Base-by-base conservation (phyloP, 495 filamentous ascomycete species). In the Bryoglossum gracile region DNA sequence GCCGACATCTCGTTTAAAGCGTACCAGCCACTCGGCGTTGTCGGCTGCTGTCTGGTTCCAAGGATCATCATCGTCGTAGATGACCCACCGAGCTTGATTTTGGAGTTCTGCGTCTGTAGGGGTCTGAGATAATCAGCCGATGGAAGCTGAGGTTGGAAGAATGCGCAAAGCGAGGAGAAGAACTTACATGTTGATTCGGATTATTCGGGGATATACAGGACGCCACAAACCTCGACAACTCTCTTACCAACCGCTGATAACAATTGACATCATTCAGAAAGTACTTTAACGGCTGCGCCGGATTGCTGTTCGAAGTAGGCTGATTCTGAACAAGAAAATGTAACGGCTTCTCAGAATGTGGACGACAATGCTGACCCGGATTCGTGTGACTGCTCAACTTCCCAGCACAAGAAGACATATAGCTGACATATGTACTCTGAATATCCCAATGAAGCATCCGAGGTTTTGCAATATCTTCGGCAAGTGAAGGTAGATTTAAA, bases 11-110 rank as follows among this genome's bases (percentile, higher is more conserved):
- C 79, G 77, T 60, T 87, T 87, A 59, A 87, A 75, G 30, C 82
- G 68, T 48, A 75, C 73, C 2, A 87, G 71, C 83, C 83, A 87
- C 36, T 84, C 72, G 16, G 74, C 70, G 51, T 87, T 85, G 60
- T 87, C 83, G 30, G 83, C 83, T 10, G 81, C 78, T 0, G 83
- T 87, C 63, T 84, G 80, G 60, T 86, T 86, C 81, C 81, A 86
- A 3, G 78, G 74, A 57, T 86, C 83, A 58, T 82, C 78, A 49
- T 75, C 72, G 46, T 77, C 73, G 36, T 76, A 78, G 3, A 76
- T 55, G 35, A 75, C 66, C 73, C 74, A 76, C n/a, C 74, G 67
- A 8, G 75, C 72, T 57, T 78, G 75, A 51, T 74, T 66, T 41
- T 74, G 70, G 25, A 78, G 60, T 48, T 78, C 75, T 18, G 73